Conservation (phyloP, 2,329 filamentous ascomycete species). For the Calonectria pseudoreteaudii region DNA sequence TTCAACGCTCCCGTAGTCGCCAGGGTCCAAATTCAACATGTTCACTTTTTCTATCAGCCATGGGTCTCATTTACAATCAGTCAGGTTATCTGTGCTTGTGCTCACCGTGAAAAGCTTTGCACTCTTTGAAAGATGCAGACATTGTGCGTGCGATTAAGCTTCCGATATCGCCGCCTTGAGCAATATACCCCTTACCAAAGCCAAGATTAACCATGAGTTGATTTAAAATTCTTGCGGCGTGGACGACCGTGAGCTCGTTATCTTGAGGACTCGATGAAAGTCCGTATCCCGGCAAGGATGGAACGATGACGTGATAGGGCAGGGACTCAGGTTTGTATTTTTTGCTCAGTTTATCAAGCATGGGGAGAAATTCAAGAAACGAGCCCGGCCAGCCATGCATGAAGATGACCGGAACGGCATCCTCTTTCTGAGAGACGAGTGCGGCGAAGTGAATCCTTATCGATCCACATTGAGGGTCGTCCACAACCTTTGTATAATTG, state of each 20-base stretch:
- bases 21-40: background rate
- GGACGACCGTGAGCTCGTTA: conserved; percentile 37
- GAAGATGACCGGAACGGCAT: background rate
- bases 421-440: conserved; percentile 62
- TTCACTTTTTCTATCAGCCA: background rate
- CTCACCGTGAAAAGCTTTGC: background rate
- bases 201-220: conserved; percentile 65
- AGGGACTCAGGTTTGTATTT: conserved; percentile 62
- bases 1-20: background rate
- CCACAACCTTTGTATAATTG: background rate
- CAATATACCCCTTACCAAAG: conserved; percentile 61
- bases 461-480: background rate
- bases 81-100: background rate
- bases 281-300: conserved; percentile 66
- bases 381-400: conserved; percentile 7
- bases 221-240: conserved; percentile 57
- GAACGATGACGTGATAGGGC: conserved; percentile 69
- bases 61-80: background rate
- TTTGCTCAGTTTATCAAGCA: background rate
- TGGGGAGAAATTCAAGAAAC: conserved; percentile 14
- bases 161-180: conserved; percentile 70
- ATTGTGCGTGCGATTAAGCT: conserved; percentile 31
- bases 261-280: conserved; percentile 62
- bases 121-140: background rate
- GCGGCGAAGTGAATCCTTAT: conserved; percentile 62